Conservation (phyloP, 352 stramenopile species). For the Elongisporangium prolatum region DNA sequence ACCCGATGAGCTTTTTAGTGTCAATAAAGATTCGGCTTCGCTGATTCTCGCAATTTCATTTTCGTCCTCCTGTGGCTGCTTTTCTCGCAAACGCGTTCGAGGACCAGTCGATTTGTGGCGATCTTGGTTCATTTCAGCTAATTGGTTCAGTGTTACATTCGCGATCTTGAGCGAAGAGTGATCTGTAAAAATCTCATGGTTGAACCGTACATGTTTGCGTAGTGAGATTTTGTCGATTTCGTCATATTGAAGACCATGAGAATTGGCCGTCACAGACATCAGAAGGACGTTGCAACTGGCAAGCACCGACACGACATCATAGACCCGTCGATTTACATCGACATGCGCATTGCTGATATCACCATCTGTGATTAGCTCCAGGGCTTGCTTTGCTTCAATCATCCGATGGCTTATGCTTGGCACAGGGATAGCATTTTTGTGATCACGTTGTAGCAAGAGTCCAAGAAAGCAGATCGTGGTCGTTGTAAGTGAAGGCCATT, state of each 20-base stretch:
- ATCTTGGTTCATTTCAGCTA: not conserved
- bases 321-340: conserved; percentile 57
- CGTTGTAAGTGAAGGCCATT: conserved; percentile 52
- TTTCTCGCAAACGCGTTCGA: not conserved
- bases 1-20: not conserved
- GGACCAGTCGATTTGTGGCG: not conserved
- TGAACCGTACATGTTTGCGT: conserved; percentile 54
- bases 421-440: conserved; percentile 17
- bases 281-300: conserved; percentile 44
- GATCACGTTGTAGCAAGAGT: conserved; percentile 45
- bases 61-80: not conserved
- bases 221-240: conserved; percentile 16
- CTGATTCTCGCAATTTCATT: not conserved
- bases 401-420: conserved; percentile 36
- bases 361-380: conserved; percentile 7
- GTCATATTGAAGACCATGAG: conserved; percentile 12
- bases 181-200: conserved; percentile 43
- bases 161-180: conserved; percentile 19
- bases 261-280: conserved; percentile 11
- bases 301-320: conserved; percentile 65
- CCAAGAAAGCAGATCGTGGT: conserved; percentile 51
- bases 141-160: conserved; percentile 1
- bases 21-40: not conserved
- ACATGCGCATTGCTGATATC: conserved; percentile 14
- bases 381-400: conserved; percentile 33